phyloP scores from a whole-genome alignment of 2,329 filamentous ascomycete genomes.

The Fusarium chlamydosporum region DNA sequence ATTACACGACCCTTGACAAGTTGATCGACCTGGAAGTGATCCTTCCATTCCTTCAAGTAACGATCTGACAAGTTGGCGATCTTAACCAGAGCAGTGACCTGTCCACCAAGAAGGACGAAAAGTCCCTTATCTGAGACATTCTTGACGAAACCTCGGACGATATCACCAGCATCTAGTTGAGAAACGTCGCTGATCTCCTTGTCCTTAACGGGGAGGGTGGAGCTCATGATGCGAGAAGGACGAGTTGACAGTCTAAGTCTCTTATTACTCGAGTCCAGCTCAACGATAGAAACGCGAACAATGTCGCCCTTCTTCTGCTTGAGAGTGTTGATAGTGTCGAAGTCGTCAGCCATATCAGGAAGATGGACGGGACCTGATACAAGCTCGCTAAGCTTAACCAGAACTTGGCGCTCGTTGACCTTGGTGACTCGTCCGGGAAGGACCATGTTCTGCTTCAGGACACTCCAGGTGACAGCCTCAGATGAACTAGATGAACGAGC shows the following conservation, averaged over 20 bases:
- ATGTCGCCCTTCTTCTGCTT: constrained; percentile 87
- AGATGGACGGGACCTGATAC: constrained; percentile 85
- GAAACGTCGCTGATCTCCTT: constrained; percentile 78
- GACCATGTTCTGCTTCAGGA: constrained; percentile 83
- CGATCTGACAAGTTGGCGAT: constrained; percentile 91
- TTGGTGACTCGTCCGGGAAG: constrained; percentile 88
- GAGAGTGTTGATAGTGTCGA: constrained; percentile 80
- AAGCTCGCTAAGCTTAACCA: constrained; percentile 86
- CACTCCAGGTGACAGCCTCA: constrained; percentile 73
- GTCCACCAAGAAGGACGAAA: constrained; percentile 86
- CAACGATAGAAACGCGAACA: constrained; percentile 86
- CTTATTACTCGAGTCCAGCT: constrained; percentile 87
- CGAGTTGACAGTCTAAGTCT: constrained; percentile 84
- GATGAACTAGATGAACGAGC: constrained; percentile 71
- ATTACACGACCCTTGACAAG: constrained; percentile 90
- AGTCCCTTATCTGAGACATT: constrained; percentile 90
- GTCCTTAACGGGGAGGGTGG: constrained; percentile 83
- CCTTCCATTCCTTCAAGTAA: constrained; percentile 96
- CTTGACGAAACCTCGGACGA: constrained; percentile 92
- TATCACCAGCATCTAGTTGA: constrained; percentile 81
- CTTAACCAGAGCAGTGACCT: constrained; percentile 84
- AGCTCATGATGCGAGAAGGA: constrained; percentile 90
- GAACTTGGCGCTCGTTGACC: constrained; percentile 83
- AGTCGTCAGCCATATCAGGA: constrained; percentile 89
- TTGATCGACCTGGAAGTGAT: constrained; percentile 87